Conservation (phyloP, 2,329 filamentous ascomycete genomes). For the Diplocarpon rosae region DNA sequence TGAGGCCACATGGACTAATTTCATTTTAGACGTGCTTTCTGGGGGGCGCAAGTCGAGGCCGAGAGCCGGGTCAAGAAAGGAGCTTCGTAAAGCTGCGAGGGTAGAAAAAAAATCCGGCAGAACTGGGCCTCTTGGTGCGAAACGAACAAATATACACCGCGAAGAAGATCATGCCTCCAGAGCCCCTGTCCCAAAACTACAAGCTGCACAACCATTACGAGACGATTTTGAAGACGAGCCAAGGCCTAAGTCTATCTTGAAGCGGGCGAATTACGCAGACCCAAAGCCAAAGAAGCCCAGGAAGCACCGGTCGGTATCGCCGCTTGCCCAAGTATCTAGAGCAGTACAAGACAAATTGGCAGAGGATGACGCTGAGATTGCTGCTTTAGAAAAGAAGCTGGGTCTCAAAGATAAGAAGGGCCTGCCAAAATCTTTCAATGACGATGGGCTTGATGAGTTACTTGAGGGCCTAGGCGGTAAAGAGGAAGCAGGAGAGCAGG, state of each 20-base stretch:
- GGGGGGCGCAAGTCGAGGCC: constrained; percentile 12
- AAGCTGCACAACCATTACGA: not conserved
- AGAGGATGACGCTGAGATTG: constrained; percentile 82
- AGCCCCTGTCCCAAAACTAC: not conserved
- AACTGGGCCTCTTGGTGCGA: constrained; percentile 20
- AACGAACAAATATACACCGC: constrained; percentile 20
- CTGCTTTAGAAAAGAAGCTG: constrained; percentile 74
- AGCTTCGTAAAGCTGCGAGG: constrained; percentile 25
- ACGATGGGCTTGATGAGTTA: constrained; percentile 75
- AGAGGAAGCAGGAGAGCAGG: constrained; percentile 31
- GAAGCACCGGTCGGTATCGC: constrained; percentile 10
- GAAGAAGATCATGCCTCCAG: not conserved
- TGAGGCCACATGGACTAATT: constrained; percentile 3
- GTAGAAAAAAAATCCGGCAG: constrained; percentile 22
- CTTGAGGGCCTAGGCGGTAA: constrained; percentile 53
- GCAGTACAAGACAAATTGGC: constrained; percentile 53
- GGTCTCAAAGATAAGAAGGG: constrained; percentile 69
- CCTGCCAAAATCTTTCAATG: constrained; percentile 59
- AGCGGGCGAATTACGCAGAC: constrained; percentile 19
- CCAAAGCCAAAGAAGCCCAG: constrained; percentile 1
- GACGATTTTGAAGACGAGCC: not conserved
- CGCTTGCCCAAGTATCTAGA: constrained; percentile 17
- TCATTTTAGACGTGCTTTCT: constrained; percentile 15
- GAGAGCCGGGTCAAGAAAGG: constrained; percentile 22
- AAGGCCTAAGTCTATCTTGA: constrained; percentile 24